Percentiles rank a stretch among this genome's conserved stretches.
Conservation (phyloP, 345 rosid species). For the Lepidium africanum region DNA sequence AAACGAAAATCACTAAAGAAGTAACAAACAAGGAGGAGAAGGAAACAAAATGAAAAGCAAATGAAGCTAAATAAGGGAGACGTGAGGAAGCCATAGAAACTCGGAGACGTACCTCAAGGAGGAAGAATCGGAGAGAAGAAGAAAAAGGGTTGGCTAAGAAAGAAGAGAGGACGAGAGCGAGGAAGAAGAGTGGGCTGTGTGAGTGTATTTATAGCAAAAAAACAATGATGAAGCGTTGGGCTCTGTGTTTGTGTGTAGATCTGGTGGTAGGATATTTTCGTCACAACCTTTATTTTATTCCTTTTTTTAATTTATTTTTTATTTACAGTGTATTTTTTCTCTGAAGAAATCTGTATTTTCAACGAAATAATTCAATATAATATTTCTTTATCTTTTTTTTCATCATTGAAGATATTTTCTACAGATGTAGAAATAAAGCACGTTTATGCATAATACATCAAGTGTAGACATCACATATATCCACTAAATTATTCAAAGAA, state of each 20-base stretch:
- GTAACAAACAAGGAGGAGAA: not conserved
- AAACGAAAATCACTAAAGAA: not conserved
- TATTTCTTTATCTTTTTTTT: not conserved
- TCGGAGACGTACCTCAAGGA: constrained; percentile 29
- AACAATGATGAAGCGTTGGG: not conserved
- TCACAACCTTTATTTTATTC: not conserved
- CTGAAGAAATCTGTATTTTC: not conserved
- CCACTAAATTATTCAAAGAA: too few species aligned
- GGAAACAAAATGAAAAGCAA: not conserved
- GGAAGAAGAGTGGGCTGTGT: constrained; percentile 26
- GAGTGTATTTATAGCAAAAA: constrained; percentile 25
- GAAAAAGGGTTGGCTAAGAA: constrained; percentile 16
- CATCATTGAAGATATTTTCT: not conserved
- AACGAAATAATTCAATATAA: not conserved
- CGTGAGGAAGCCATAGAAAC: constrained; percentile 22
- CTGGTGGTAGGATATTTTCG: constrained; percentile 27
- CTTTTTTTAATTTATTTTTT: not conserved
- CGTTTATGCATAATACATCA: not conserved
- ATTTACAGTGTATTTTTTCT: not conserved
- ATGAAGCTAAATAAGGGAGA: constrained; percentile 15
- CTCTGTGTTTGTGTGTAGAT: constrained; percentile 15
- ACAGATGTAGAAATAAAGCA: not conserved
- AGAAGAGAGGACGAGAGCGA: constrained; percentile 16
- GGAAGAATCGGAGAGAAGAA: constrained; percentile 27
- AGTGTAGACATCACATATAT: not conserved